Conservation (phyloP, 441 rosid genomes). For the Populus hybrid region DNA sequence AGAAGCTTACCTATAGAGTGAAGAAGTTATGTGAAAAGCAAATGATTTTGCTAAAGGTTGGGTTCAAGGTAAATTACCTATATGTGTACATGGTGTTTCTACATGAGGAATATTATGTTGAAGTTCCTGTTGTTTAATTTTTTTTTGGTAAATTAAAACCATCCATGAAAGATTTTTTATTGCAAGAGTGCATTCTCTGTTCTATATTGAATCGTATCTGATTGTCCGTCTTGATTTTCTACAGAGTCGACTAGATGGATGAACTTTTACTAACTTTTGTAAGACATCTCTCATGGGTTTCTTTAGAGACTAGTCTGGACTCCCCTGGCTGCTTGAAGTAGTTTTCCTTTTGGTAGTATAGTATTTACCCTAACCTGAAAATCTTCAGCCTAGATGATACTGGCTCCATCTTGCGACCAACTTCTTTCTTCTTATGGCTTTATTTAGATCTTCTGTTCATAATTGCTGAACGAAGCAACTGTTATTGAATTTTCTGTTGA, state of each 20-base stretch:
- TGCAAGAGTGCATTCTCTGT: neutral
- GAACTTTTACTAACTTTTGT: neutral
- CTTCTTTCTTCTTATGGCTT: neutral
- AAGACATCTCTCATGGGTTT: neutral
- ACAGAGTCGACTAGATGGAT: neutral
- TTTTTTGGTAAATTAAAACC: neutral
- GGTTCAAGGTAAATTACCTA: neutral
- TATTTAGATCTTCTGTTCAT: neutral
- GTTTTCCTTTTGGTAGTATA: neutral
- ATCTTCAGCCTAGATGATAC: neutral
- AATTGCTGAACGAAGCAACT: neutral
- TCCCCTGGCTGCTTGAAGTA: neutral
- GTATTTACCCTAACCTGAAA: neutral
- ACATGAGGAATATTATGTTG: neutral
- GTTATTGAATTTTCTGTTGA: conserved; percentile 21
- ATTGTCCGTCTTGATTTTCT: neutral
- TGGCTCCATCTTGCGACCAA: neutral
- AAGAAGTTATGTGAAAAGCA: neutral
- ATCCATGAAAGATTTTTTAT: neutral
- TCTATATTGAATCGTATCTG: neutral
- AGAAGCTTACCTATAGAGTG: neutral
- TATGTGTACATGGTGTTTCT: neutral
- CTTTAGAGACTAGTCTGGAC: neutral
- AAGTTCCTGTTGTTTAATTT: neutral
- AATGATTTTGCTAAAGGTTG: neutral